These are phyloP conservation scores for Plasmodium cynomolgi DNA, from an alignment of 169 alveolate genomes.

Conservation along the genomic window DNA sequence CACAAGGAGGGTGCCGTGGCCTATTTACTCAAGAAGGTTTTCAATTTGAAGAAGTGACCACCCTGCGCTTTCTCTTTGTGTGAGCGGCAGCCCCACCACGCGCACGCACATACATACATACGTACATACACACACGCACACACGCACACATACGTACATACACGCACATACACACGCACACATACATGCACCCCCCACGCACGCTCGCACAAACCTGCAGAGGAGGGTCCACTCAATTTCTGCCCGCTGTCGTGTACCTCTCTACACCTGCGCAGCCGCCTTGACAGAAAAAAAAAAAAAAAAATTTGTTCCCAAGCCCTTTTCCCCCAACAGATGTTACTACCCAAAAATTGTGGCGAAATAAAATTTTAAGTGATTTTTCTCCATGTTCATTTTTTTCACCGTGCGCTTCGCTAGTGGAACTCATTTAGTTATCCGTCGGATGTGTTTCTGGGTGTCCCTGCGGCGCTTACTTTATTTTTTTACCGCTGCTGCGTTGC, in stretches of 20 bases:
- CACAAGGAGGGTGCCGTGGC: constrained; percentile 72
- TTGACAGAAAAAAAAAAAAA: not conserved
- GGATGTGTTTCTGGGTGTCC: not conserved
- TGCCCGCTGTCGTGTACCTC: not conserved
- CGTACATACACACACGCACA: not conserved
- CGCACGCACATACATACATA: constrained; percentile 9
- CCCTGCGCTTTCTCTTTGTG: not conserved
- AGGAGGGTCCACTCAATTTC: not conserved
- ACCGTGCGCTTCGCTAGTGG: not conserved
- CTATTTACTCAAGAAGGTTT: constrained; percentile 58
- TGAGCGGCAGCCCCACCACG: not conserved
- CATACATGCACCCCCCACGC: not conserved
- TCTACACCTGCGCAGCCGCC: not conserved
- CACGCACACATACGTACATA: not conserved
- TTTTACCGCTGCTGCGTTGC: not conserved
- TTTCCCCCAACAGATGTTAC: not conserved
- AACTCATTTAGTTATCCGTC: not conserved
- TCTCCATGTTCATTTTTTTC: not conserved
- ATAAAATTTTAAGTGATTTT: not conserved
- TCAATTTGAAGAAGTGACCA: constrained; percentile 33
- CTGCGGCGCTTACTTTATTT: not conserved
- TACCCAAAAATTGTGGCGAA: not conserved
- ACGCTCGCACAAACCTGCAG: not conserved
- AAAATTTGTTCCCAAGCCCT: not conserved
- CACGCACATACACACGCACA: not conserved